These are phyloP conservation scores for Russula emetica DNA, from an alignment of 768 basidiomycete genomes.

Conservation along the genomic window DNA sequence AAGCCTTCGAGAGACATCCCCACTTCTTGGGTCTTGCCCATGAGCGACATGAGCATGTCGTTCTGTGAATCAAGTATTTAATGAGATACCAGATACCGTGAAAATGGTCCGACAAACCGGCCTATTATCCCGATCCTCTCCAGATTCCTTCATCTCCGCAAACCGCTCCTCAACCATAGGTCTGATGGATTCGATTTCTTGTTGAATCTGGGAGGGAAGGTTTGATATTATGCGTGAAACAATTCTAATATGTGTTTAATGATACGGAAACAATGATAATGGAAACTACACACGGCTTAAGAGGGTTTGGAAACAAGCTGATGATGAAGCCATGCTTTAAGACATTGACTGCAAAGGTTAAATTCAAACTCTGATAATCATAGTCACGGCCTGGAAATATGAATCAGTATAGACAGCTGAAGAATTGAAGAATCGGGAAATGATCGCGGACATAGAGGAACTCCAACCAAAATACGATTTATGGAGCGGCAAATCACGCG, in stretches of 20 bases:
- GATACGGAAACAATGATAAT: not conserved
- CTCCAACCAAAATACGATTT: conserved; percentile 34
- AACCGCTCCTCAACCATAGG: conserved; percentile 11
- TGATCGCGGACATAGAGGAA: conserved; percentile 38
- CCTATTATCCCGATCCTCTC: not conserved
- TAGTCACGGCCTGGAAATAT: conserved; percentile 38
- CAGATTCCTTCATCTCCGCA: not conserved
- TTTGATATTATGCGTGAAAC: not conserved
- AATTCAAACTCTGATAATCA: conserved; percentile 33
- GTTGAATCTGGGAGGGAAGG: not conserved
- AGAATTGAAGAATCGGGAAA: not conserved
- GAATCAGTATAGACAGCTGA: not conserved
- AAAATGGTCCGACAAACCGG: not conserved
- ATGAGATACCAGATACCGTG: not conserved
- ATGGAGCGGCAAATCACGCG: not conserved
- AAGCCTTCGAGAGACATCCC: conserved; percentile 34
- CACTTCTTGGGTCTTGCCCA: conserved; percentile 34
- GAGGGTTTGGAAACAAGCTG: conserved; percentile 39
- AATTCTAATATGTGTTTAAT: not conserved
- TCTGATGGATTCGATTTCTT: not conserved
- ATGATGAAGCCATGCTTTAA: conserved; percentile 35
- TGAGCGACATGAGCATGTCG: conserved; percentile 42
- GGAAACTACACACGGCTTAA: conserved; percentile 40
- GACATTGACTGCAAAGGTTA: conserved; percentile 37
- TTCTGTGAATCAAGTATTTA: conserved; percentile 30